Base-by-base conservation (phyloP, 495 filamentous ascomycete genomes). In the Lichina pygmaea region DNA sequence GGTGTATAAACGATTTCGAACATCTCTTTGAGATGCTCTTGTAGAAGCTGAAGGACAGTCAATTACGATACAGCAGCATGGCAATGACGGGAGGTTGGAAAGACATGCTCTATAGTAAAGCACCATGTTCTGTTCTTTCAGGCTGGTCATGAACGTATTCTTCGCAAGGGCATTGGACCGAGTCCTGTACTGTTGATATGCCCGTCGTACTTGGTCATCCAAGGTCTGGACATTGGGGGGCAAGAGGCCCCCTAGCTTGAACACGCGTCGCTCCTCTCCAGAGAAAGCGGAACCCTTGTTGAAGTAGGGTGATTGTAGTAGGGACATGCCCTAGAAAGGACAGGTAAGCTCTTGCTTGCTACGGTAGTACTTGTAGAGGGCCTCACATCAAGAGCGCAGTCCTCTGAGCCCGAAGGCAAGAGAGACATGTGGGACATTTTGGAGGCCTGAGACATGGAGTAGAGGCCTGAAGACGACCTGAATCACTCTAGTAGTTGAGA, bases 1-100 rank as follows among this genome's bases (percentile, higher is more conserved):
- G 85, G 84, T 0, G 84, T 92, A 55, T 92, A 93, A 33, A 93
- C 81, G 9, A 93, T 60, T 39, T 74, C 70, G 52, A 92, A 83
- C 78, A 93, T 86, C 57, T 93, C 85, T 50, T 79, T 78, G 5
- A 81, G 55, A 55, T 81, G 71, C 0, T 71, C 64, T 58, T 71
- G 65, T 16, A 81, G 61, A 13, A 80, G 62, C 68, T 74, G 48
- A 12, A 10, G 11, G n/a, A n/a, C n/a, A 30, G 30, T 12, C 30
- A 40, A 16, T 40, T 40, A 40, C 42, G n/a, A n/a, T n/a, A n/a
- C 12, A 24, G n/a, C 12, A 44, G 42, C 42, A 12, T 13, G 30
- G 2, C 12, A 31, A 31, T 24, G 42, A 3, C 12, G 12, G 3
- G 2, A 13, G n/a, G 42, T 44, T 44, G 42, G 42, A n/a, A n/a